phyloP scores from a whole-genome alignment of 176 grass and related monocot species.

The Phoenix roebelenii region DNA sequence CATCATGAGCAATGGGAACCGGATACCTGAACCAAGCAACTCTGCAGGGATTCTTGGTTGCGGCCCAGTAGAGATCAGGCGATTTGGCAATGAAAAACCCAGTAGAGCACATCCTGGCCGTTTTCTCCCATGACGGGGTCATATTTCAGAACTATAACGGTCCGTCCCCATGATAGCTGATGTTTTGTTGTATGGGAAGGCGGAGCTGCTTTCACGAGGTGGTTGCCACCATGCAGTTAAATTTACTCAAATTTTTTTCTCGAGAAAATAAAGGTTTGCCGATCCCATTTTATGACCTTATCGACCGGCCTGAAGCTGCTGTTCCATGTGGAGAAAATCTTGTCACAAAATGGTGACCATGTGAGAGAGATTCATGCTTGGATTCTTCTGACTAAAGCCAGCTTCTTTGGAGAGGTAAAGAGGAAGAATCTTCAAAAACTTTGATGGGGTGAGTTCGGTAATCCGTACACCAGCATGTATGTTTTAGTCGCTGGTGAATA shows the following conservation, averaged over 20 bases:
- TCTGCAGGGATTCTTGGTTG: constrained; percentile 88
- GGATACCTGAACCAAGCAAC: constrained; percentile 53
- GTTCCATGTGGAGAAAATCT: constrained; percentile 12
- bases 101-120: constrained; percentile 49
- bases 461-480: constrained; percentile 39
- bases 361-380: constrained; percentile 2
- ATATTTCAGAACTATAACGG: constrained; percentile 35
- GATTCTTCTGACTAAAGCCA: constrained; percentile 28
- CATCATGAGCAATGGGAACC: constrained; percentile 49
- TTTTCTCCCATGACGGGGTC: constrained; percentile 52
- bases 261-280: constrained; percentile 18
- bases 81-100: constrained; percentile 65
- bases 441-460: constrained; percentile 65
- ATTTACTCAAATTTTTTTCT: constrained; percentile 12
- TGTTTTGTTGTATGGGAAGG: not conserved
- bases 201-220: constrained; percentile 1
- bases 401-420: constrained; percentile 28
- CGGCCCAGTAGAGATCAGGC: constrained; percentile 72
- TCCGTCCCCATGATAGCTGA: constrained; percentile 6
- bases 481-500: constrained; percentile 16
- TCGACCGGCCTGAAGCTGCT: not conserved
- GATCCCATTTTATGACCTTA: not conserved
- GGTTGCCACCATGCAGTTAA: not conserved
- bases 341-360: constrained; percentile 15
- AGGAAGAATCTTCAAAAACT: constrained; percentile 35